Evolutionary conservation across 768 basidiomycete species (phyloP).

Genomic region (Russula dissimulans): DNA sequence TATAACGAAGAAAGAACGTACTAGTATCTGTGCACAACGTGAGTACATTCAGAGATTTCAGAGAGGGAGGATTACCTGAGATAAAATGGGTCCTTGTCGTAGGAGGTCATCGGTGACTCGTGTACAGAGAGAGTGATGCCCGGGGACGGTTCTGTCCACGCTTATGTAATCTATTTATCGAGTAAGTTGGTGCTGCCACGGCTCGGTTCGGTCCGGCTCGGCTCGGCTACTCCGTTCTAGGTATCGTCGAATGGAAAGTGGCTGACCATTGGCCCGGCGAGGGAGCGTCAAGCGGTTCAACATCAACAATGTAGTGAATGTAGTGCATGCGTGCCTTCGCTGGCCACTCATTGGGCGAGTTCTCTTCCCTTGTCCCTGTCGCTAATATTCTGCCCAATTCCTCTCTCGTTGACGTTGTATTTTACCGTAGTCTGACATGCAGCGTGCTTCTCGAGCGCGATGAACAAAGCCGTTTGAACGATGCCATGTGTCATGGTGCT

Average conservation of each 20-base stretch:
- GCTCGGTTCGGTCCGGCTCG: too few relatives aligned
- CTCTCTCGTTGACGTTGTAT: conserved; percentile 93
- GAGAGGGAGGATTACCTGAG: conserved; percentile 5
- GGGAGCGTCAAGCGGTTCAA: too few relatives aligned
- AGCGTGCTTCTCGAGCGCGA: conserved; percentile 96
- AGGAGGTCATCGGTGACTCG: conserved; percentile 9
- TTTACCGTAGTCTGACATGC: conserved; percentile 99
- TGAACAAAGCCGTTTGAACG: conserved; percentile 84
- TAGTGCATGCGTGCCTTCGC: too few relatives aligned
- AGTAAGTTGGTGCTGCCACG: too few relatives aligned
- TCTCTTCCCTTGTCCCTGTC: conserved; percentile 95
- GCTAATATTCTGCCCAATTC: conserved; percentile 95
- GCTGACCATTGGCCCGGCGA: too few relatives aligned
- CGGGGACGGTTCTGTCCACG: too few relatives aligned
- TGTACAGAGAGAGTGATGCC: not conserved
- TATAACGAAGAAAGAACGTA: conserved; percentile 20
- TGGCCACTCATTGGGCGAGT: conserved; percentile 97
- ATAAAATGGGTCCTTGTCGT: conserved; percentile 21
- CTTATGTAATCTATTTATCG: too few relatives aligned
- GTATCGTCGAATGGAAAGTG: too few relatives aligned
- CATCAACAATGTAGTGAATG: too few relatives aligned
- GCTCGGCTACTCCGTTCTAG: too few relatives aligned
- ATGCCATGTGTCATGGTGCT: conserved; percentile 99
- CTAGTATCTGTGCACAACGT: conserved; percentile 38
- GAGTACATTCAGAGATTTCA: not conserved